Percentiles rank a stretch among this genome's conserved stretches.
Evolutionary conservation across 2,329 filamentous ascomycete species (phyloP).

Genomic region (Trichocomaceae sp.): DNA sequence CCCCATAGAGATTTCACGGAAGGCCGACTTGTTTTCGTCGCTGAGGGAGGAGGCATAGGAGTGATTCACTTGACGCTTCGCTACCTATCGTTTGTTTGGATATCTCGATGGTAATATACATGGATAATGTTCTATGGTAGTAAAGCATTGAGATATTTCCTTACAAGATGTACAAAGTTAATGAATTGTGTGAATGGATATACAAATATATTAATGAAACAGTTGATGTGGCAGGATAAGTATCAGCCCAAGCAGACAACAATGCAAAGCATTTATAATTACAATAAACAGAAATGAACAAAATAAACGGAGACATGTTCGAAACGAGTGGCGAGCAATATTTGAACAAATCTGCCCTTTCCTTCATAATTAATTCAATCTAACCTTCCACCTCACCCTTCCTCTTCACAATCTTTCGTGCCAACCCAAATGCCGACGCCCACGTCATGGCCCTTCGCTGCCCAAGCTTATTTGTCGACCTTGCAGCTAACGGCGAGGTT

Average conservation of each 20-base stretch:
- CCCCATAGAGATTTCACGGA: neutral
- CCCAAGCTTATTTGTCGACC: neutral
- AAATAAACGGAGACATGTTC: neutral
- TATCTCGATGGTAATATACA: too few relatives aligned
- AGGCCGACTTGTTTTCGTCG: neutral
- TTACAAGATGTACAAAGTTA: neutral
- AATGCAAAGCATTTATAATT: neutral
- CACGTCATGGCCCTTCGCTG: conserved; percentile 9
- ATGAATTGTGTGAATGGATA: neutral
- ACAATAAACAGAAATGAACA: neutral
- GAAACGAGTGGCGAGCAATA: neutral
- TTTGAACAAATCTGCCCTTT: neutral
- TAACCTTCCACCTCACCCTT: conserved; percentile 7
- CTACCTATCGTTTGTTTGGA: too few relatives aligned
- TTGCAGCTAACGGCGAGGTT: neutral
- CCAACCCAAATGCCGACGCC: conserved; percentile 12
- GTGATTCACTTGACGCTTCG: too few relatives aligned
- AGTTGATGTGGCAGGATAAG: neutral
- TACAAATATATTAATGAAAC: neutral
- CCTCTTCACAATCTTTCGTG: conserved; percentile 13
- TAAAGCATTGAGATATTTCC: too few relatives aligned
- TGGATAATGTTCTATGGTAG: too few relatives aligned
- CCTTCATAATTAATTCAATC: neutral
- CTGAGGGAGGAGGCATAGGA: too few relatives aligned
- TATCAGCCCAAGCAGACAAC: too few relatives aligned